Evolutionary conservation across 2,329 filamentous ascomycete species (phyloP), one percentile per base, ranked within the genome.

Genomic region (Fusarium austroafricanum): DNA sequence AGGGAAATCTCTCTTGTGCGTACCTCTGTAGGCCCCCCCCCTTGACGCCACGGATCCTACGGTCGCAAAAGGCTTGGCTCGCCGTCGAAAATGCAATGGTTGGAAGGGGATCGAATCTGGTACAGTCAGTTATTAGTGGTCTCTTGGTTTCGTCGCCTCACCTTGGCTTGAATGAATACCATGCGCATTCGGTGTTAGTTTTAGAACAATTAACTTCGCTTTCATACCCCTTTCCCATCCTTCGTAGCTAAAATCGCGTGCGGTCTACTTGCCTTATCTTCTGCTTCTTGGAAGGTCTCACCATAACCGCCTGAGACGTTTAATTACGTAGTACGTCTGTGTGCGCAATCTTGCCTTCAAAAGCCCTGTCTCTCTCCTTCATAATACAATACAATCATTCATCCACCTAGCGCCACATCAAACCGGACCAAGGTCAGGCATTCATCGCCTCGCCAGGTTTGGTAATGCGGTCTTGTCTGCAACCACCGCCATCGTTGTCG

Each of bases 1-100:
- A 47, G 59, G 67, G 59, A 62, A 67, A 69, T 56, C 65, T 53
- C 28, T 49, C 65, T 56, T 59, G 65, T 68, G 70, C 50, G 29
- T n/a, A n/a, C n/a, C n/a, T n/a, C n/a, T n/a, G n/a, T n/a, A n/a
- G n/a, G n/a, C n/a, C n/a, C n/a, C 10, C 29, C 29, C 11, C 29
- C 29, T 31, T 31, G 29, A 26, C 29, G 29, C 29, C 29, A 14
- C 29, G 29, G 29, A 26, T 26, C 26, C 5, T 8, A 8, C 45
- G 21, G 58, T 40, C 49, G 38, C 38, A 53, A 52, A 52, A 51
- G 57, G 51, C 60, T 65, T 65, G 62, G 62, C 62, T 45, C 26
- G 20, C 31, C 31, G 33, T 58, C 9, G 20, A 42, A 42, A 39
- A 29, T 39, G 20, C 35, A 26, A 45, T 55, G 49, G 37, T 28